Evolutionary conservation across 2,329 filamentous ascomycete species (phyloP).

Genomic region (Alternaria gansuensis): DNA sequence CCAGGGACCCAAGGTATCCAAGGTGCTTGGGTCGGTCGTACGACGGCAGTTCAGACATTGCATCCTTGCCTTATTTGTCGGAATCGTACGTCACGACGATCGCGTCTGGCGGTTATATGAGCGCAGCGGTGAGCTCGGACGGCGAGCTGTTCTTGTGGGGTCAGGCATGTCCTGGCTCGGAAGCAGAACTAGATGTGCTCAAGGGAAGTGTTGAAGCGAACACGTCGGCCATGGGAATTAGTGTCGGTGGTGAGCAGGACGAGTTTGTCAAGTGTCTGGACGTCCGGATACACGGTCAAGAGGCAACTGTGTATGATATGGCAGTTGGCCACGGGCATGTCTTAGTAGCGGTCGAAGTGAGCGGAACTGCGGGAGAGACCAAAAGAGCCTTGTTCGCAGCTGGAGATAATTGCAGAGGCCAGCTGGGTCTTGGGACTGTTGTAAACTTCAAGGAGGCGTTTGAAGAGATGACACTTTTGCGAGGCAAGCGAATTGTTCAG

Average conservation of each 20-base stretch:
- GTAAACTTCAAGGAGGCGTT: conserved; percentile 32
- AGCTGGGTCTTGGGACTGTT: conserved; percentile 32
- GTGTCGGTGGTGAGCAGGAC: conserved; percentile 31
- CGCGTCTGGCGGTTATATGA: conserved; percentile 45
- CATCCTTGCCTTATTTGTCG: conserved; percentile 38
- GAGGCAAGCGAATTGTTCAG: conserved; percentile 29
- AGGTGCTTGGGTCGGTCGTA: conserved; percentile 35
- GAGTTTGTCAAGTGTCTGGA: conserved; percentile 40
- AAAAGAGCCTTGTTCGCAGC: conserved; percentile 36
- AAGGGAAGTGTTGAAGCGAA: not conserved
- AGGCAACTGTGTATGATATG: conserved; percentile 35
- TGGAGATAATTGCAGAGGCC: conserved; percentile 37
- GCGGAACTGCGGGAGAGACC: not conserved
- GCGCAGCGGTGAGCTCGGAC: conserved; percentile 42
- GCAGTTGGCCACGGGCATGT: conserved; percentile 43
- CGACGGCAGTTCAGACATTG: conserved; percentile 12
- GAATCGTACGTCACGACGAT: conserved; percentile 37
- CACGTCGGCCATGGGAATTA: conserved; percentile 2
- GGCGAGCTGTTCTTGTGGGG: conserved; percentile 50
- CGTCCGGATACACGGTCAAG: conserved; percentile 32
- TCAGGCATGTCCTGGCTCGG: conserved; percentile 36
- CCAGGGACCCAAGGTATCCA: conserved; percentile 37
- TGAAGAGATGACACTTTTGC: conserved; percentile 31
- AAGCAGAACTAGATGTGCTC: conserved; percentile 32
- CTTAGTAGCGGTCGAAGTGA: conserved; percentile 37